Evolutionary conservation across 2,329 filamentous ascomycete species (phyloP).

Genomic region (Fusarium udum): DNA sequence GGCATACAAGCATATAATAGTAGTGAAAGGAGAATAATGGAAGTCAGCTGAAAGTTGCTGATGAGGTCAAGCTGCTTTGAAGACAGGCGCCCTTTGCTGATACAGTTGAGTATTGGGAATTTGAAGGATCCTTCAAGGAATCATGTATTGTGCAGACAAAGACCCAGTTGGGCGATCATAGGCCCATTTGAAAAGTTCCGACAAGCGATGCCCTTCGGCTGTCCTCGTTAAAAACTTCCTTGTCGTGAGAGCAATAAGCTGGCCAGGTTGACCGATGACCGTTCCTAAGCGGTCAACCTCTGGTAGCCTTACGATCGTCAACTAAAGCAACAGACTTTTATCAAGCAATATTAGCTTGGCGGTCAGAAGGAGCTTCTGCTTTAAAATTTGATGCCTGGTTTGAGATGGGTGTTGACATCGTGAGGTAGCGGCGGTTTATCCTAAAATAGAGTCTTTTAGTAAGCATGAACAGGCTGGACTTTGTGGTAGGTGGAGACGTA

Average conservation of each 20-base stretch:
- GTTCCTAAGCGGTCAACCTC: background rate
- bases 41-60: background rate
- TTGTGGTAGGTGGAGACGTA: background rate
- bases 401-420: background rate
- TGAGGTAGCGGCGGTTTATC: slow-evolving; percentile 20
- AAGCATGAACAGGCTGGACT: background rate
- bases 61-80: background rate
- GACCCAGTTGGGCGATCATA: background rate
- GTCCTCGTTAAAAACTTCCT: background rate
- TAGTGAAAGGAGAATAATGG: background rate
- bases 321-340: background rate
- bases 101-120: slow-evolving; percentile 8
- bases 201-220: background rate
- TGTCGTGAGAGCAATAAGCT: background rate
- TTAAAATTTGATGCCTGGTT: slow-evolving; percentile 1
- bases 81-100: background rate
- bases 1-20: background rate
- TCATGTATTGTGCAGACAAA: background rate
- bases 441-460: slow-evolving; percentile 31
- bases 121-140: background rate
- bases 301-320: background rate
- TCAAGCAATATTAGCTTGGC: background rate
- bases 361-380: background rate
- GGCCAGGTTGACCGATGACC: background rate
- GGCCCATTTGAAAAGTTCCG: background rate